Evolutionary conservation across 1,139 yeast species (phyloP).

Genomic region (Yamadazyma membranifaciens): DNA sequence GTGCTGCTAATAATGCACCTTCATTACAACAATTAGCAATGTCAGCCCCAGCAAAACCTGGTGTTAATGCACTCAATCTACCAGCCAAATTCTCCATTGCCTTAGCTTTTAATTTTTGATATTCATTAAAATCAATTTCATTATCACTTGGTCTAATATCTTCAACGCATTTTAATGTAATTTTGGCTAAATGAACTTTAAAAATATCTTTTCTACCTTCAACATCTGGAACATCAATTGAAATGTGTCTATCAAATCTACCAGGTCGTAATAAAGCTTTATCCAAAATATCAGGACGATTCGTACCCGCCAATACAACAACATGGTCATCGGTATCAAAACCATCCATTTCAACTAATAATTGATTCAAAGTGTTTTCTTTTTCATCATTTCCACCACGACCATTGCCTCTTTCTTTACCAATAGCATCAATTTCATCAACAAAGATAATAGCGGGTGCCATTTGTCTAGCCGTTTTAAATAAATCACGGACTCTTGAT

Average conservation of each 20-base stretch:
- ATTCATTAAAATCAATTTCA: constrained; percentile 45
- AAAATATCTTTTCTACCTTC: constrained; percentile 78
- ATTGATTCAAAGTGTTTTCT: constrained; percentile 75
- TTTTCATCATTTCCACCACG: constrained; percentile 76
- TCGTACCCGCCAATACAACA: constrained; percentile 81
- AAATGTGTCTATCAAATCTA: constrained; percentile 76
- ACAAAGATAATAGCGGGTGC: constrained; percentile 80
- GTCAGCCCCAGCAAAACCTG: constrained; percentile 86
- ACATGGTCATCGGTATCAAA: constrained; percentile 73
- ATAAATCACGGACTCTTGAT: constrained; percentile 75
- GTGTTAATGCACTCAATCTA: constrained; percentile 73
- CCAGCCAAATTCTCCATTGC: constrained; percentile 66
- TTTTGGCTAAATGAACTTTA: constrained; percentile 62
- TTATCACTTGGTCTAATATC: constrained; percentile 39
- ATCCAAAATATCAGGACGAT: constrained; percentile 76
- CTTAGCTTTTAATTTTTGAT: constrained; percentile 45
- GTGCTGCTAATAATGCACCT: constrained; percentile 79
- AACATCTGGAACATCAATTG: constrained; percentile 72
- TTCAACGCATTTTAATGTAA: constrained; percentile 42
- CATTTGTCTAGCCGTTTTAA: constrained; percentile 75
- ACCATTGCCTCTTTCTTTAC: constrained; percentile 72
- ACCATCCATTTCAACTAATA: constrained; percentile 84
- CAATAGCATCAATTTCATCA: constrained; percentile 85
- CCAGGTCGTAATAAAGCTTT: constrained; percentile 81
- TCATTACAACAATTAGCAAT: constrained; percentile 83